Base-by-base conservation (phyloP, 1,284 basidiomycete genomes). In the Megacollybia platyphylla region DNA sequence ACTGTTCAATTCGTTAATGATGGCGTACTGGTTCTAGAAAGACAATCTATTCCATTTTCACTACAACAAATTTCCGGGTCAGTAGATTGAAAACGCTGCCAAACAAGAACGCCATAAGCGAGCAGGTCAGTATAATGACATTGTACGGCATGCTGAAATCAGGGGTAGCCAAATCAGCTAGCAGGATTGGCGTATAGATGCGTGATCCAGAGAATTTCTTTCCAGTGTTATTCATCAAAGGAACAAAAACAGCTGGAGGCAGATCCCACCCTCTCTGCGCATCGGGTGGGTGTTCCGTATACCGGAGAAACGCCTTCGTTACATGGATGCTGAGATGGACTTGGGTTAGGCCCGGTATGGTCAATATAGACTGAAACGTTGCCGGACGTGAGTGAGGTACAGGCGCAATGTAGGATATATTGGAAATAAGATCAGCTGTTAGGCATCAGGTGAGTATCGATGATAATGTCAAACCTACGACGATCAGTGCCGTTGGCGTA, bases 81-180 rank as follows among this genome's bases (percentile, higher is more conserved):
- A 97, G 63, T 38, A 82, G 59, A 55, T 97, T 97, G 62, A 97
- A 89, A 38, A 94, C 64, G 50, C 79, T 87, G 34, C 94, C 94
- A 60, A 98, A 97, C 48, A 94, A 84, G 48, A 97, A 76, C 29
- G 94, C 92, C 47, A 93, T 76, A 39, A 96, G 67, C 7, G 90
- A 92, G 55, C 82, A 89, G 44, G 79, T 91, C 69, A 97, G 85
- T 55, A 96, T 94, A 60, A 97, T 97, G 48, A 97, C 93, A 62
- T 97, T 99, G 65, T 97, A 98, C 8, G 94, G 93, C 92, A 98
- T 97, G 55, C 87, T 93, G 61, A 98, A 98, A 63, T 98, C 94
- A 0, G 96, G 96, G 6, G 90, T 93, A 6, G 94, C 87, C 18
- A 97, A 71, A 58, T 96, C 89, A 35, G 96, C 77, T 20, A 98